Evolutionary conservation across 129 eudicot genomes (phyloP).

Genomic region (Flaveria sonorensis): DNA sequence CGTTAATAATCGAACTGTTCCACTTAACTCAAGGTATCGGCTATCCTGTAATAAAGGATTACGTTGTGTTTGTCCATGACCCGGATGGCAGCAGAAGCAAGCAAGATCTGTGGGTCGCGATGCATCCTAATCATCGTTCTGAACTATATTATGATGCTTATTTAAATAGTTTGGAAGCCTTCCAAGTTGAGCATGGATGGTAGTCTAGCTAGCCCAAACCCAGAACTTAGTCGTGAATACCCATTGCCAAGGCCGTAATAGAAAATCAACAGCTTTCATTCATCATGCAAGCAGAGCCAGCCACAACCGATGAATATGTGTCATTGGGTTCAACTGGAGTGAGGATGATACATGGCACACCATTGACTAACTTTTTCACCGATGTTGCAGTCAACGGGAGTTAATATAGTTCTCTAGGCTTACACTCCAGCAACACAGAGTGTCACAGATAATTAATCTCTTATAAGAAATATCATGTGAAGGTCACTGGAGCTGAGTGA

Average conservation of each 20-base stretch:
- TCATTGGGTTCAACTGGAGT: slow-evolving; percentile 24
- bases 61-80: slow-evolving; percentile 20
- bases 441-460: neutral
- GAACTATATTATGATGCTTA: slow-evolving; percentile 24
- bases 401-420: neutral
- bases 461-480: neutral
- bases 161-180: slow-evolving; percentile 56
- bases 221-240: slow-evolving; percentile 26
- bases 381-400: slow-evolving; percentile 1
- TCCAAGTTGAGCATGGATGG: slow-evolving; percentile 44
- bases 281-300: slow-evolving; percentile 16
- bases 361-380: neutral
- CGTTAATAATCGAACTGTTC: slow-evolving; percentile 46
- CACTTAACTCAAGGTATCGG: slow-evolving; percentile 21
- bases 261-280: slow-evolving; percentile 16
- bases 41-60: slow-evolving; percentile 44
- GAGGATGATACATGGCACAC: slow-evolving; percentile 1
- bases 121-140: slow-evolving; percentile 26
- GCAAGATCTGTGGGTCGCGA: slow-evolving; percentile 35
- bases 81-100: slow-evolving; percentile 25
- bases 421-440: neutral
- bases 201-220: slow-evolving; percentile 50
- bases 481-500: neutral
- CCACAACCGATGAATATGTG: slow-evolving; percentile 20
- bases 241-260: neutral